These are phyloP conservation scores for Scleroderma bovista DNA, from an alignment of 768 basidiomycete genomes.

Conservation along the genomic window DNA sequence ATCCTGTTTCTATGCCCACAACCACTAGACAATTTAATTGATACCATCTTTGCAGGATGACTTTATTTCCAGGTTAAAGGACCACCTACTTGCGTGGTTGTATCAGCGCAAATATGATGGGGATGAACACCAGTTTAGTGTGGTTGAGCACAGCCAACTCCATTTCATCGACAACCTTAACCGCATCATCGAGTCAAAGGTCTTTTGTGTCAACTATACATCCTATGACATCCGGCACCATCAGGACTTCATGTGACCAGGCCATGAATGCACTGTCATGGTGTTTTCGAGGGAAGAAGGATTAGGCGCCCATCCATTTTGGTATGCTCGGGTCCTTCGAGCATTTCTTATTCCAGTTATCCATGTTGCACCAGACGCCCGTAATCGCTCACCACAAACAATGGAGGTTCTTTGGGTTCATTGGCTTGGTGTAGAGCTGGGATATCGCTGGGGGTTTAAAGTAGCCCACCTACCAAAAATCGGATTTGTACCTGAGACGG, in stretches of 20 bases:
- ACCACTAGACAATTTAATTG: no score
- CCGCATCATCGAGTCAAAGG: no score
- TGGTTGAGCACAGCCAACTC: no score
- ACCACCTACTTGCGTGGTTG: no score
- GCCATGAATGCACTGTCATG: constrained; percentile 16
- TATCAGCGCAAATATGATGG: no score
- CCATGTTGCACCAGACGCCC: background rate
- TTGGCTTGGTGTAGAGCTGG: constrained; percentile 15
- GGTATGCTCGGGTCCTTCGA: constrained; percentile 17
- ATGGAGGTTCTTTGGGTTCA: constrained; percentile 25
- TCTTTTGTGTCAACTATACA: no score
- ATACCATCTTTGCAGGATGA: no score
- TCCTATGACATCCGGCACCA: no score
- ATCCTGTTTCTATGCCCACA: no score
- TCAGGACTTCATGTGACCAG: constrained; percentile 17
- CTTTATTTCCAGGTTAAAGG: no score
- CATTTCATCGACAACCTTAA: no score
- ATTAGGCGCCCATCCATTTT: constrained; percentile 13
- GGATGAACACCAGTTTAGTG: no score
- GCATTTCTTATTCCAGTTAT: constrained; percentile 17
- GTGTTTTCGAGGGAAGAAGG: constrained; percentile 9
- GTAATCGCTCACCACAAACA: background rate
- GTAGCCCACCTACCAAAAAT: constrained; percentile 13
- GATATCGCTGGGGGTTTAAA: constrained; percentile 6
- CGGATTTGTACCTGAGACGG: constrained; percentile 14